Conservation (phyloP, 805 yeast genomes). For the Starmera amethionina region DNA sequence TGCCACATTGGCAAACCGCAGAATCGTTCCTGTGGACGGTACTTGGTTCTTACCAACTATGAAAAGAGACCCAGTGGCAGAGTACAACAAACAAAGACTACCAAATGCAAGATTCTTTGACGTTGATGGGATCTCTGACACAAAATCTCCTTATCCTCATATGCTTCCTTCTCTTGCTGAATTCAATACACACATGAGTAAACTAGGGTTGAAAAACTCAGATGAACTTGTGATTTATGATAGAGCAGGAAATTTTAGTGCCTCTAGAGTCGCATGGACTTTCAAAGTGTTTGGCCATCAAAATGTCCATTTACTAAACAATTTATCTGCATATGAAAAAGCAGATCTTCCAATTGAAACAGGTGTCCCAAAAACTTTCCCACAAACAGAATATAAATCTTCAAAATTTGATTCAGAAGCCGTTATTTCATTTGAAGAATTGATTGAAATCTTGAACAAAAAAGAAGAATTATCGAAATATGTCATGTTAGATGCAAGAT, state of each 20-base stretch:
- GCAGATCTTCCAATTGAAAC: slow-evolving; percentile 37
- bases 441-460: slow-evolving; percentile 44
- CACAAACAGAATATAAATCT: slow-evolving; percentile 24
- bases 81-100: slow-evolving; percentile 49
- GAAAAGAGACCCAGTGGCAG: slow-evolving; percentile 48
- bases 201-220: slow-evolving; percentile 43
- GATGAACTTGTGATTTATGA: slow-evolving; percentile 79
- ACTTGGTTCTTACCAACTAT: slow-evolving; percentile 89
- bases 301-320: slow-evolving; percentile 59
- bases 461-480: slow-evolving; percentile 35
- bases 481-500: slow-evolving; percentile 73
- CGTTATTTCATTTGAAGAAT: slow-evolving; percentile 58
- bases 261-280: slow-evolving; percentile 92
- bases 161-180: slow-evolving; percentile 65
- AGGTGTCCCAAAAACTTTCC: slow-evolving; percentile 11
- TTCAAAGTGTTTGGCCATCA: slow-evolving; percentile 71
- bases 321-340: slow-evolving; percentile 43
- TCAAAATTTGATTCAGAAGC: slow-evolving; percentile 31
- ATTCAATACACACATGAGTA: slow-evolving; percentile 43
- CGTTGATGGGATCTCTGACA: slow-evolving; percentile 59
- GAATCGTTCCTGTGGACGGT: slow-evolving; percentile 63
- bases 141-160: slow-evolving; percentile 65
- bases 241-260: slow-evolving; percentile 71
- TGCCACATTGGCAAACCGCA: slow-evolving; percentile 6
- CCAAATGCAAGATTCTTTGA: slow-evolving; percentile 68